phyloP scores from a whole-genome alignment of 257 asterid species.

The Plantago elongata region DNA sequence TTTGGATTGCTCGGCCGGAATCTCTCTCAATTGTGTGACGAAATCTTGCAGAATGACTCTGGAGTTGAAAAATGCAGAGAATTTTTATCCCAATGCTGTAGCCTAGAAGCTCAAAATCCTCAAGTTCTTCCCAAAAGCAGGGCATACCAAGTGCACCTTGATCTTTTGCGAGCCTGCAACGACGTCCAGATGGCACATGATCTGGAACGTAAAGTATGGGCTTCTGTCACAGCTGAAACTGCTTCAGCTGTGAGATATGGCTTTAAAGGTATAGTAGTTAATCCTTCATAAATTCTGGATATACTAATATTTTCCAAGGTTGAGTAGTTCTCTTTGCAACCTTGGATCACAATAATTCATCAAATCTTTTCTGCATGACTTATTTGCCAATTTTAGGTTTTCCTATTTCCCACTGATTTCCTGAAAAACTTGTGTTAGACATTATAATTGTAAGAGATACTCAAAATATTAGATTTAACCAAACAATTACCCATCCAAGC shows the following conservation, averaged over 20 bases:
- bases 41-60: conserved; percentile 60
- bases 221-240: conserved; percentile 88
- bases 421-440: too few relatives aligned
- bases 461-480: too few relatives aligned
- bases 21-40: conserved; percentile 76
- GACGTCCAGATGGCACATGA: conserved; percentile 52
- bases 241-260: conserved; percentile 90
- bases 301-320: conserved; percentile 9
- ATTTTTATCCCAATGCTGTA: conserved; percentile 52
- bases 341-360: too few relatives aligned
- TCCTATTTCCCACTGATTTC: too few relatives aligned
- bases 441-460: too few relatives aligned
- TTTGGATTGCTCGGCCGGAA: conserved; percentile 88
- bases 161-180: conserved; percentile 70
- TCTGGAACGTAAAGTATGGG: conserved; percentile 72
- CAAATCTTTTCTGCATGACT: too few relatives aligned
- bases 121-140: conserved; percentile 93
- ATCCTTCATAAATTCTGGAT: conserved; percentile 15
- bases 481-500: too few relatives aligned
- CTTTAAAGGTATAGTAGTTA: conserved; percentile 48
- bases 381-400: too few relatives aligned
- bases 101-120: conserved; percentile 57
- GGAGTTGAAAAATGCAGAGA: conserved; percentile 60
- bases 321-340: too few relatives aligned
- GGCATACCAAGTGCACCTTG: conserved; percentile 80